Conservation (phyloP, 139 green algal genomes). For the Trebouxia sp. region DNA sequence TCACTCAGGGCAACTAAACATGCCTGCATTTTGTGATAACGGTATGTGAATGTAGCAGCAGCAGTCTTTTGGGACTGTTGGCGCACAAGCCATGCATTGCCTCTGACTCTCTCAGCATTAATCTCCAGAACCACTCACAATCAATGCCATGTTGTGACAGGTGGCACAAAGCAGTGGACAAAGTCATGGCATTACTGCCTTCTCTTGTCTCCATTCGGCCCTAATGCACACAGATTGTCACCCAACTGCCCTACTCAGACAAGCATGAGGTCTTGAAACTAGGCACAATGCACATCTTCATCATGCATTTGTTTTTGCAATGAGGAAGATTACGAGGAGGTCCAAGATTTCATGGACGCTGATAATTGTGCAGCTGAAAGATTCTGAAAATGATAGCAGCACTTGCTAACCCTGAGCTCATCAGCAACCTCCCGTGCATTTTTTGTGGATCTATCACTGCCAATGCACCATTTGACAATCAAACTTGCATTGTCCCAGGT, state of each 20-base stretch:
- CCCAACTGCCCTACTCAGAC: conserved; percentile 6
- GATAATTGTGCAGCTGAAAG: too few relatives aligned
- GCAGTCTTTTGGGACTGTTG: too few relatives aligned
- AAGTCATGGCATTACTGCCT: neutral
- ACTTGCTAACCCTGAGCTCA: too few relatives aligned
- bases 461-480: neutral
- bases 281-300: neutral
- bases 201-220: neutral
- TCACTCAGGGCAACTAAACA: too few relatives aligned
- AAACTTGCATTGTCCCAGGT: conserved; percentile 3
- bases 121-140: too few relatives aligned
- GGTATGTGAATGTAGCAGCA: too few relatives aligned
- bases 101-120: too few relatives aligned
- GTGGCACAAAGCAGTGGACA: neutral
- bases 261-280: conserved; percentile 2
- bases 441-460: neutral
- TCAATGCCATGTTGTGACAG: too few relatives aligned
- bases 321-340: neutral
- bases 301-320: too few relatives aligned
- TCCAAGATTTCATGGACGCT: too few relatives aligned
- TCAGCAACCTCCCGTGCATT: neutral
- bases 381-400: too few relatives aligned
- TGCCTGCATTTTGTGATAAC: neutral
- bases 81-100: too few relatives aligned
- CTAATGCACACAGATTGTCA: neutral